Evolutionary conservation across 2,329 filamentous ascomycete genomes (phyloP).

Genomic region (Diaporthe velutina): DNA sequence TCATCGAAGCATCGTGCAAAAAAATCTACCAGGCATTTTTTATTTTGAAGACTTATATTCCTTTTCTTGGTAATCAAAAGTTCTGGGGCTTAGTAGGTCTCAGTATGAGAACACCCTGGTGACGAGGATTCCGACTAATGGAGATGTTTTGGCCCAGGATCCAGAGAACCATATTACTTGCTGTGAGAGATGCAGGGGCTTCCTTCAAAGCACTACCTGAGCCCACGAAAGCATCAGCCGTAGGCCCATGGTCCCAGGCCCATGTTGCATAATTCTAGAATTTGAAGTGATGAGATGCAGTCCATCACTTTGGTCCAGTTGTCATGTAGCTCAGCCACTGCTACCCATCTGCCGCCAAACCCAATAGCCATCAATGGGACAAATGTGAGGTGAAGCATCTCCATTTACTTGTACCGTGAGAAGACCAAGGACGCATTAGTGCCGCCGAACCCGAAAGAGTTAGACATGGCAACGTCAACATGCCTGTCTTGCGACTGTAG

Average conservation of each 20-base stretch:
- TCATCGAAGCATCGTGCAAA: neutral
- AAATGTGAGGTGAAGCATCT: neutral
- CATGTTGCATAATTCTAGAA: neutral
- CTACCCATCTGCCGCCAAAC: neutral
- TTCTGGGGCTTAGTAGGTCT: neutral
- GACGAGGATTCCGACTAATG: neutral
- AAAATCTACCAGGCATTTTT: neutral
- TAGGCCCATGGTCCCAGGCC: too few species aligned
- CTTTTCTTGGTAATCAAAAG: too few species aligned
- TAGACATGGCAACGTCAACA: constrained; percentile 84
- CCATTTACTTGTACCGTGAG: constrained; percentile 44
- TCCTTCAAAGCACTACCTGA: neutral
- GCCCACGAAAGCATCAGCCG: neutral
- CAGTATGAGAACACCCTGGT: neutral
- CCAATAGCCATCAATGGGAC: neutral
- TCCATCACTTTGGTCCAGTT: neutral
- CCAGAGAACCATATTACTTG: too few species aligned
- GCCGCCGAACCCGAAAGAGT: constrained; percentile 98
- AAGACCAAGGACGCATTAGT: constrained; percentile 95
- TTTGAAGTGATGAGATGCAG: neutral
- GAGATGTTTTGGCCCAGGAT: neutral
- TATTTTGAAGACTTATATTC: neutral
- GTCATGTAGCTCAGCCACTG: neutral
- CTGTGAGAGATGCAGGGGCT: neutral
- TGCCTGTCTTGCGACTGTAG: constrained; percentile 75